Evolutionary conservation across 202 grass and related monocot genomes (phyloP).

Genomic region (Eragrostis tef): DNA sequence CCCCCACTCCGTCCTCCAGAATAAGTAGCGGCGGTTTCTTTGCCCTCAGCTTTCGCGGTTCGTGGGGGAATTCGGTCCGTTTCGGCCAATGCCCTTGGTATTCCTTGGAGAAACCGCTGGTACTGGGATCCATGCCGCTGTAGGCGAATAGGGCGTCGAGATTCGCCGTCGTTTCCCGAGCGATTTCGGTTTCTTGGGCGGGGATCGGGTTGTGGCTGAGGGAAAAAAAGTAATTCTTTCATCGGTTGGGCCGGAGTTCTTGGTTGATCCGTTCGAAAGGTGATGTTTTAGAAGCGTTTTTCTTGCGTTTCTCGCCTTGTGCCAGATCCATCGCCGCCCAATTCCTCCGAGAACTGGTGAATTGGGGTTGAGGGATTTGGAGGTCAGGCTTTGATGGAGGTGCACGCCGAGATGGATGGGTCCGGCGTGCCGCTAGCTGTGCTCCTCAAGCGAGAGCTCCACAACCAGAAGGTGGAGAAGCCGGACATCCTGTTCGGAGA

Average conservation of each 20-base stretch:
- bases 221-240: background rate
- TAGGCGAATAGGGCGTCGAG: slow-evolving; percentile 33
- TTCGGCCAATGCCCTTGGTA: slow-evolving; percentile 35
- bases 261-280: slow-evolving; percentile 11
- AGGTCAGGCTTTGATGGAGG: slow-evolving; percentile 42
- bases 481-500: slow-evolving; percentile 83
- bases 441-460: slow-evolving; percentile 87
- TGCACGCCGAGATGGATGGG: slow-evolving; percentile 60
- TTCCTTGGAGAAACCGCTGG: slow-evolving; percentile 29
- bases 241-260: slow-evolving; percentile 27
- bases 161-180: slow-evolving; percentile 23
- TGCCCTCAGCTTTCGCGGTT: slow-evolving; percentile 28
- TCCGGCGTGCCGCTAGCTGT: slow-evolving; percentile 82
- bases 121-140: slow-evolving; percentile 41
- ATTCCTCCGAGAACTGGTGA: slow-evolving; percentile 4
- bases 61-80: slow-evolving; percentile 15
- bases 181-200: slow-evolving; percentile 23
- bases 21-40: slow-evolving; percentile 46
- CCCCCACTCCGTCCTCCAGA: background rate
- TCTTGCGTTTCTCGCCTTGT: slow-evolving; percentile 26
- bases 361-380: slow-evolving; percentile 25
- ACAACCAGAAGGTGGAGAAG: slow-evolving; percentile 85
- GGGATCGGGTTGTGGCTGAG: slow-evolving; percentile 12
- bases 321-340: slow-evolving; percentile 33
- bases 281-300: slow-evolving; percentile 32